These are phyloP conservation scores for Verticillium nubilum DNA, from an alignment of 2,329 filamentous ascomycete genomes.

Conservation along the genomic window DNA sequence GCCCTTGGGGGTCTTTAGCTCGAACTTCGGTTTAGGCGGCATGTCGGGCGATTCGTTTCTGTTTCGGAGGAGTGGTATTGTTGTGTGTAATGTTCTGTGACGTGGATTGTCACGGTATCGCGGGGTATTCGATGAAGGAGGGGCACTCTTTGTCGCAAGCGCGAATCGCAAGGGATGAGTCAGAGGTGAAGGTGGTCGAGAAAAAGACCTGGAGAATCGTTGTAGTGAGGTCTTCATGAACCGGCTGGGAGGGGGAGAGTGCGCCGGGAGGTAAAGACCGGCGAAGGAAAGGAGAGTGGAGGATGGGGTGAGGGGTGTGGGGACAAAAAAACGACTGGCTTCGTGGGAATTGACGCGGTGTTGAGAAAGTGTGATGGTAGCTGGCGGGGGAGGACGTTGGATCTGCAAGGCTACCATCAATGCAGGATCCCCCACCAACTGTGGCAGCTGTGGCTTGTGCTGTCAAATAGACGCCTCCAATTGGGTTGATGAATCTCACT, in stretches of 20 bases:
- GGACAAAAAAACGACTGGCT: background rate
- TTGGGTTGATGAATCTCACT: background rate
- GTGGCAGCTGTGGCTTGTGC: background rate
- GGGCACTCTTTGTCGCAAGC: background rate
- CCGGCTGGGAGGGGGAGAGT: background rate
- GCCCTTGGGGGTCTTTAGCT: conserved; percentile 85
- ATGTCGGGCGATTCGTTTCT: conserved; percentile 16
- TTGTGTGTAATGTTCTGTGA: background rate
- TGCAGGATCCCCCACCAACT: background rate
- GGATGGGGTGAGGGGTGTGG: background rate
- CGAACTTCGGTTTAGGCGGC: conserved; percentile 48
- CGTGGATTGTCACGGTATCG: background rate
- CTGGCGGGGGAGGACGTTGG: background rate
- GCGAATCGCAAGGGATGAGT: background rate
- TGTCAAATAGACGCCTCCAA: background rate
- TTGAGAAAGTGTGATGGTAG: background rate
- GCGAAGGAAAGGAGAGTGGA: background rate
- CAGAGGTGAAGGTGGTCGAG: background rate
- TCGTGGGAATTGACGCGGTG: background rate
- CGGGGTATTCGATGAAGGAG: background rate
- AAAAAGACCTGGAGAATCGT: conserved; percentile 1
- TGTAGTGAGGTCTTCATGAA: background rate
- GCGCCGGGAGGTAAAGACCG: background rate
- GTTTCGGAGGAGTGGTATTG: background rate
- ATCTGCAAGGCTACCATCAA: background rate